A percentile compares a stretch with the other conserved stretches of the same genome.
Conservation (phyloP, 176 grass and related monocot genomes). For the Avena insularis region DNA sequence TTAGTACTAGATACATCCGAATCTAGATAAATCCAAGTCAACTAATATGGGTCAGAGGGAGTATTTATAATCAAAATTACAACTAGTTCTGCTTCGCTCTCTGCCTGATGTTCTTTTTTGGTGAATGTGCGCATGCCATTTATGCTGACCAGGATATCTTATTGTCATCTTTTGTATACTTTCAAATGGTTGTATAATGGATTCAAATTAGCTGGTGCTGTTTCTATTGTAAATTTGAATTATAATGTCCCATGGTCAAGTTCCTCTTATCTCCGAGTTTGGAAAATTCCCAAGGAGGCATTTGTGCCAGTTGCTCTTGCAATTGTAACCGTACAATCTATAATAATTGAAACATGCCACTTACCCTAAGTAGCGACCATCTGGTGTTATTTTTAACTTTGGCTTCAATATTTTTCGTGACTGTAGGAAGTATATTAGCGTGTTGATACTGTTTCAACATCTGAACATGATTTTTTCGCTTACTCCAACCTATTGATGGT, state of each 20-base stretch:
- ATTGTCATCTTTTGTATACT: background rate
- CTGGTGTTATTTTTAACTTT: background rate
- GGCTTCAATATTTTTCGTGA: background rate
- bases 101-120: background rate
- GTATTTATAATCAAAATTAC: slow-evolving; percentile 4
- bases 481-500: background rate
- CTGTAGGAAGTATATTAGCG: background rate
- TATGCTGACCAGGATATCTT: background rate
- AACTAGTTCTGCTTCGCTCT: background rate
- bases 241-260: background rate
- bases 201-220: slow-evolving; percentile 15
- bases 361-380: background rate
- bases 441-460: background rate
- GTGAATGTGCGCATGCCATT: background rate
- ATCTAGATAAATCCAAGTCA: too few relatives aligned
- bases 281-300: background rate
- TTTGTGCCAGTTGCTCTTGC: background rate
- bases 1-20: too few relatives aligned
- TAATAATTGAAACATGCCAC: background rate
- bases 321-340: background rate
- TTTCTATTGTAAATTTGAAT: slow-evolving; percentile 15
- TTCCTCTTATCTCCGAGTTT: background rate
- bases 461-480: background rate
- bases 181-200: background rate
- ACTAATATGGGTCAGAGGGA: too few relatives aligned